phyloP scores from a whole-genome alignment of 139 green algal genomes.

The Micractinium conductrix region DNA sequence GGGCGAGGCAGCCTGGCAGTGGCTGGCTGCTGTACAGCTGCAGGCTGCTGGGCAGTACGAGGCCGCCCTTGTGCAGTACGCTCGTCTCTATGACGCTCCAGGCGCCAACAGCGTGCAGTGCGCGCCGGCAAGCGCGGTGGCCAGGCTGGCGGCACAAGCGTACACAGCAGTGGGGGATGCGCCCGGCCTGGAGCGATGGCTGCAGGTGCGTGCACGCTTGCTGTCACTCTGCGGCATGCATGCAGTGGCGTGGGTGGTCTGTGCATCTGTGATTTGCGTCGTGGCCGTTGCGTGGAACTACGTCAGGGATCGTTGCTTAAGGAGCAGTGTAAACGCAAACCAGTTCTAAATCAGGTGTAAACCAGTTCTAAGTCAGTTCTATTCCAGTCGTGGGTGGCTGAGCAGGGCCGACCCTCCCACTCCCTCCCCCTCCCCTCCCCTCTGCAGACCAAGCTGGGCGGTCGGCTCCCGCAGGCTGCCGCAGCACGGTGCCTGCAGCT shows the following conservation, averaged over 20 bases:
- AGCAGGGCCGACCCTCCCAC: no score
- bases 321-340: no score
- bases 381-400: no score
- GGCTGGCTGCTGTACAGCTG: slow-evolving; percentile 47
- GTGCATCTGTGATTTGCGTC: no score
- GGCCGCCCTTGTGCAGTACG: slow-evolving; percentile 36
- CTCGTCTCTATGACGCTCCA: not conserved
- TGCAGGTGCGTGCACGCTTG: slow-evolving; percentile 17
- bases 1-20: slow-evolving; percentile 26
- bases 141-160: slow-evolving; percentile 42
- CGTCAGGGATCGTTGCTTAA: no score
- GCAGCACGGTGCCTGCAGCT: slow-evolving; percentile 1
- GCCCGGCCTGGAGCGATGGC: slow-evolving; percentile 45
- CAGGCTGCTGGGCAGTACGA: slow-evolving; percentile 61
- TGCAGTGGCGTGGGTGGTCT: no score
- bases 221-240: no score
- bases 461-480: not conserved
- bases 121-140: not conserved
- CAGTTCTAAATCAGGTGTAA: no score
- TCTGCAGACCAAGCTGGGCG: slow-evolving; percentile 15
- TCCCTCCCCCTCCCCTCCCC: not conserved
- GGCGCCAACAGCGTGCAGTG: slow-evolving; percentile 1
- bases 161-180: slow-evolving; percentile 69
- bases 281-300: no score
- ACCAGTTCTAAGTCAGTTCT: no score